Base-by-base conservation (phyloP, 1,139 yeast species). In the Scheffersomyces quercinus region DNA sequence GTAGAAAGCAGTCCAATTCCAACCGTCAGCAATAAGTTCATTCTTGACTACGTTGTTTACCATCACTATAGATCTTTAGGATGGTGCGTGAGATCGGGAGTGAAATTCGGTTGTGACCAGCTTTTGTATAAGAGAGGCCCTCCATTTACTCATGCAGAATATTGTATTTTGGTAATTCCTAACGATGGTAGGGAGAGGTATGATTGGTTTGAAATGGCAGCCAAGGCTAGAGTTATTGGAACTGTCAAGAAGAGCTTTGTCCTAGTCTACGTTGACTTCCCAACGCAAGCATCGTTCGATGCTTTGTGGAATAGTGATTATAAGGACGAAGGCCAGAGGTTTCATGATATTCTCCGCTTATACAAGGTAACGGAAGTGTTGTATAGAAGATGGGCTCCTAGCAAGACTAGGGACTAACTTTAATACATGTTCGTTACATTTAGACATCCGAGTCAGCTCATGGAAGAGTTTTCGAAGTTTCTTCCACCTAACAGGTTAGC, bases 91-190 rank as follows among this genome's bases (percentile, higher is more conserved):
- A 75, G 96, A 47, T 81, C 91, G 0, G 99, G 98, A 0, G 80
- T 91, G 45, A 93, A 93, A 60, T 93, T 93, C 64, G 97, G 97
- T 1, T 79, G 88, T 16, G 96, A 91, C 54, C 84, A 73, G 63
- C 68, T 93, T 14, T 69, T 93, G 6, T 93, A 93, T 62, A 82
- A 85, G 44, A 74, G 93, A 45, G 99, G 99, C 0, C 99, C 99
- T 8, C 97, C 97, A 1, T 90, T 91, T 60, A 81, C 85, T 38
- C 99, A 93, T 61, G 98, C 99, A 0, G 97, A 90, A 55, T 88
- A 81, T 61, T 88, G 95, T 3, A 60, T 83, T 2, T 61, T 78
- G 53, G 72, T 87, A 0, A 52, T 81, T 36, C 73, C 79, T 2
- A 62, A 68, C 30, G 70, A 70, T 26, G 70, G 62, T 7, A 49